Evolutionary conservation across 345 rosid genomes (phyloP).

Genomic region (Syzygium jambos): DNA sequence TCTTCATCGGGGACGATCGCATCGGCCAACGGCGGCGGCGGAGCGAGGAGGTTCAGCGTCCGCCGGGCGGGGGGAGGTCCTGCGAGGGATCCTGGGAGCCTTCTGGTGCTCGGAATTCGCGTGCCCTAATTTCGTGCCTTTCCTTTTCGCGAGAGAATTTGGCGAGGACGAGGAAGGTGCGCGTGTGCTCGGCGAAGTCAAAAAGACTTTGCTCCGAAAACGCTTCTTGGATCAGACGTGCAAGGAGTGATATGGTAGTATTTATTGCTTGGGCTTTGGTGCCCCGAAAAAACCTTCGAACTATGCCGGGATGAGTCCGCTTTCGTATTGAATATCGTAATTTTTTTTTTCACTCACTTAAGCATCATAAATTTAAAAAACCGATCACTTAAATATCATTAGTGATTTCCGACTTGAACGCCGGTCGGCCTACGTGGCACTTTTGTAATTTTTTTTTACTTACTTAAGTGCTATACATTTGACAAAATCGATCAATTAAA

Average conservation of each 20-base stretch:
- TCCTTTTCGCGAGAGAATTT: not conserved
- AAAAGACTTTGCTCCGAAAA: not conserved
- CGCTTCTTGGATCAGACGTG: not conserved
- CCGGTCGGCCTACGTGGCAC: too few relatives aligned
- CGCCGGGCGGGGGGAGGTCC: not conserved
- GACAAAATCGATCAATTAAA: too few relatives aligned
- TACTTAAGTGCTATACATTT: too few relatives aligned
- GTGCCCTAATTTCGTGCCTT: slow-evolving; percentile 1
- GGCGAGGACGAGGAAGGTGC: not conserved
- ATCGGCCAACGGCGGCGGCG: not conserved
- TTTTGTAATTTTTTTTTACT: too few relatives aligned
- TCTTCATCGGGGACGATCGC: slow-evolving; percentile 31
- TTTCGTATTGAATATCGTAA: too few relatives aligned
- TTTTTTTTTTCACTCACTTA: too few relatives aligned
- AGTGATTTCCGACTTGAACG: too few relatives aligned
- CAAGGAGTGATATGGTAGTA: not conserved
- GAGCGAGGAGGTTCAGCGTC: not conserved
- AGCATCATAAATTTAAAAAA: too few relatives aligned
- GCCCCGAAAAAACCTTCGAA: too few relatives aligned
- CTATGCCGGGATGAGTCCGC: too few relatives aligned
- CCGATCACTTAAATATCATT: too few relatives aligned
- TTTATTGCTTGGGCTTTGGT: not conserved
- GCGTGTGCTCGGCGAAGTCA: not conserved
- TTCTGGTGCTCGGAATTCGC: not conserved
- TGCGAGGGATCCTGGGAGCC: not conserved